Evolutionary conservation across 2,329 filamentous ascomycete genomes (phyloP), one percentile per base, ranked within the genome.

Genomic region (Thermoascus crustaceus): DNA sequence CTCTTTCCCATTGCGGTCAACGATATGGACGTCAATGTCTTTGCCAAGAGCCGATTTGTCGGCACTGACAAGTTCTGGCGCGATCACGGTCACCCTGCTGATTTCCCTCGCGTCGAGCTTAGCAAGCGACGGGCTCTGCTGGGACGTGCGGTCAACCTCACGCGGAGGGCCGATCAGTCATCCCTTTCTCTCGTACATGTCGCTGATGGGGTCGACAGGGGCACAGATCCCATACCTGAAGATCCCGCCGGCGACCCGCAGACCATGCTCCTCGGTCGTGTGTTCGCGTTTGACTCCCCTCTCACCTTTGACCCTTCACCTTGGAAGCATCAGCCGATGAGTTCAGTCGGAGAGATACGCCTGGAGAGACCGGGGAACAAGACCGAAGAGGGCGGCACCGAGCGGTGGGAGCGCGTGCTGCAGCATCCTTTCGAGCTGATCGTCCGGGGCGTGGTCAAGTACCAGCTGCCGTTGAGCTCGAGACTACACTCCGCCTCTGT

Each of bases 341-440:
- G 73, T 11, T 91, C 87, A 0, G 77, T 82, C 4, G 89, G 87
- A 19, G 84, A 91, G 52, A 76, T 98, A 46, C 82, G 89, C 24
- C 73, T 98, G 3, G 66, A 72, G 17, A 78, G 82, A 37, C 91
- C 91, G 0, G 88, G 89, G 3, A 98, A 96, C 59, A 80, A 80
- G 49, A 96, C 91, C 0, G 80, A 86, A 53, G 69, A 76, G 27
- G 83, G 84, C 25, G 91, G 89, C 6, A 81, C 80, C 2, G 78
- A 83, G 53, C 78, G 88, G 8, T 98, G 91, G 91, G 86, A 94
- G 56, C 76, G 79, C 40, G 88, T 96, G 30, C 71, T 95, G 33
- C 78, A 93, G 45, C 84, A 95, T 58, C 85, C 89, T 29, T 98
- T 96, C 49, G 86, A 95, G 47, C 72, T 98, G 32, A 89, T 96